phyloP scores from a whole-genome alignment of 768 basidiomycete species.

The Mrakia blollopis region DNA sequence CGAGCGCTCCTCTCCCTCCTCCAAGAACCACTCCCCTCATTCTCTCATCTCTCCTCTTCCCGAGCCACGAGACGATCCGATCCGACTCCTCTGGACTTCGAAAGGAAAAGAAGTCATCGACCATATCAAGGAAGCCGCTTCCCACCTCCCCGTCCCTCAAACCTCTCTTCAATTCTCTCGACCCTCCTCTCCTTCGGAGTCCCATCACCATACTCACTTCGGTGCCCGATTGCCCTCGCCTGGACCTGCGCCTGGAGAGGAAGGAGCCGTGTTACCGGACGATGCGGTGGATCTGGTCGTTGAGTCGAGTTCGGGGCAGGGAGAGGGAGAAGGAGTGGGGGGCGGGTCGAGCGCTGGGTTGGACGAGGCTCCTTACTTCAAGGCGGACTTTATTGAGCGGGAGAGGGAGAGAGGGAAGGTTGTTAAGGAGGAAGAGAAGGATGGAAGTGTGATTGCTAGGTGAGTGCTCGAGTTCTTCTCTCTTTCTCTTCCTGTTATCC shows the following conservation, averaged over 20 bases:
- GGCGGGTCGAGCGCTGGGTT: background rate
- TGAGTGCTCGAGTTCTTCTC: background rate
- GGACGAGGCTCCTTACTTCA: background rate
- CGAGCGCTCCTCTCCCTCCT: conserved; percentile 33
- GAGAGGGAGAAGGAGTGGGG: background rate
- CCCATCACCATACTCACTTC: background rate
- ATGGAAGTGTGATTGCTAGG: background rate
- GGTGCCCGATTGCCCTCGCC: background rate
- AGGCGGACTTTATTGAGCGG: background rate
- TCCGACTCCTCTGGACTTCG: conserved; percentile 14
- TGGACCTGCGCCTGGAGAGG: background rate
- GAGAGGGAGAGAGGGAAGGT: conserved; percentile 5
- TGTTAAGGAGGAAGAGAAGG: background rate
- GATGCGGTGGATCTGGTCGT: conserved; percentile 87
- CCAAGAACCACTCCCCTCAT: conserved; percentile 20
- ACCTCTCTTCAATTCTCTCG: conserved; percentile 39
- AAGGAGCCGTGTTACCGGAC: conserved; percentile 39
- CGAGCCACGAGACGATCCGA: background rate
- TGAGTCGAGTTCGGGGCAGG: background rate
- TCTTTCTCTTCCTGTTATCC: background rate
- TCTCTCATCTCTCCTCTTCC: background rate
- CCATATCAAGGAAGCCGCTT: conserved; percentile 9
- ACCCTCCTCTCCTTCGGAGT: conserved; percentile 35
- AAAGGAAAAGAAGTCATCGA: conserved; percentile 27
- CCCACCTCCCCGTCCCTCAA: conserved; percentile 31